Evolutionary conservation across 2,329 filamentous ascomycete species (phyloP), one percentile per base, ranked within the genome.

Genomic region (Botrytis byssoidea): DNA sequence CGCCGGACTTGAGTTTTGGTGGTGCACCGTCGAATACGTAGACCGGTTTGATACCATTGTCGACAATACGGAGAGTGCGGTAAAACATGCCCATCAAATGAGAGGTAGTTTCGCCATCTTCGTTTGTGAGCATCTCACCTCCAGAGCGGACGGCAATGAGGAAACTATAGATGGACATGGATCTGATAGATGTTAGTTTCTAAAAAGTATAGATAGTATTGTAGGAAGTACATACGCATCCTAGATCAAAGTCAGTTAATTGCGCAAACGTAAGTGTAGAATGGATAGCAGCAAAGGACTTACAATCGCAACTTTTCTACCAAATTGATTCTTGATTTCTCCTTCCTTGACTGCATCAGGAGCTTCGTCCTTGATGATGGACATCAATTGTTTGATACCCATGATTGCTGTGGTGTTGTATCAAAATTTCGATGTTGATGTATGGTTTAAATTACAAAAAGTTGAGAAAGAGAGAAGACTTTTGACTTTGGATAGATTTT

Each of bases 61-160:
- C 96, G 80, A 98, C 93, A 85, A 99, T 98, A 79, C 96, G 94
- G 10, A 99, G 88, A 3, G 96, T 99, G 79, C 96, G 95, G 86
- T 99, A 99, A 86, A 99, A 99, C 91, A 99, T 95, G 81, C 96
- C 96, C 95, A 99, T 98, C 25, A 99, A 86, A 83, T 99, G 96
- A 29, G 96, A 99, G 0, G 96, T 99, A 2, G 96, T 99, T 83
- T 98, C 94, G 80, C 96, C 96, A 70, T 91, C 92, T 80, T 99
- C 96, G 83, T 92, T 97, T 88, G 91, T 98, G 79, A 99, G 91
- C 84, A 98, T 94, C 83, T 99, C 94, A 79, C 96, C 96, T 79
- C 97, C 94, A 80, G 95, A 98, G 79, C 96, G 94, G 72, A 99
- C 96, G 68, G 96, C 96, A 82, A 99, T 96, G 75, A 99, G 89